Evolutionary conservation across 352 stramenopile genomes (phyloP).

Genomic region (Globisporangium middletonii): DNA sequence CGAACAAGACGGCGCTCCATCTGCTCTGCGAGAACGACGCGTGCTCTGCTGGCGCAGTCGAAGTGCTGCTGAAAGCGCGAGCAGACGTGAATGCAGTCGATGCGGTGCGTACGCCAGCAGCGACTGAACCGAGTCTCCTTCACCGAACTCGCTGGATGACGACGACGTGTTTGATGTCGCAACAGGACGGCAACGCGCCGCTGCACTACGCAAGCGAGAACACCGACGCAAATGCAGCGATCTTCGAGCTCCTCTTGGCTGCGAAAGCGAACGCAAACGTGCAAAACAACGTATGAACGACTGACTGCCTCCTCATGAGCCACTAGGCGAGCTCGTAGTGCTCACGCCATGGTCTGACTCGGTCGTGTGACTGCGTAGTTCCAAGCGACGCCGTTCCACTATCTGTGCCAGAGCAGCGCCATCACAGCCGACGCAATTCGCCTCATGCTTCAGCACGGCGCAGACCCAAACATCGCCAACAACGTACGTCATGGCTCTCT

Average conservation of each 20-base stretch:
- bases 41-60: conserved; percentile 25
- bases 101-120: conserved; percentile 17
- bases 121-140: not conserved
- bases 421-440: conserved; percentile 38
- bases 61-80: conserved; percentile 34
- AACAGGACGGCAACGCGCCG: conserved; percentile 54
- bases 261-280: conserved; percentile 44
- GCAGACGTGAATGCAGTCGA: conserved; percentile 41
- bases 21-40: conserved; percentile 70
- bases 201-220: conserved; percentile 68
- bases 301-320: not conserved
- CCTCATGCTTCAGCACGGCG: conserved; percentile 44
- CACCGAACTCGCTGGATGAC: not conserved
- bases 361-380: conserved; percentile 27
- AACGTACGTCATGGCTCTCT: conserved; percentile 33
- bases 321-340: not conserved
- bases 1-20: conserved; percentile 57
- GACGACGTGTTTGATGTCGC: not conserved
- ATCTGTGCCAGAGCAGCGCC: conserved; percentile 57
- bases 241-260: conserved; percentile 35
- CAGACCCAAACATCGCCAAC: conserved; percentile 70
- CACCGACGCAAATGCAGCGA: conserved; percentile 20
- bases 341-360: not conserved
- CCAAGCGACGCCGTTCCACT: conserved; percentile 65
- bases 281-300: conserved; percentile 50